A percentile compares a stretch with the other conserved stretches of the same genome.
Conservation (phyloP, 805 yeast species). For the Ogataea wickerhamii region DNA sequence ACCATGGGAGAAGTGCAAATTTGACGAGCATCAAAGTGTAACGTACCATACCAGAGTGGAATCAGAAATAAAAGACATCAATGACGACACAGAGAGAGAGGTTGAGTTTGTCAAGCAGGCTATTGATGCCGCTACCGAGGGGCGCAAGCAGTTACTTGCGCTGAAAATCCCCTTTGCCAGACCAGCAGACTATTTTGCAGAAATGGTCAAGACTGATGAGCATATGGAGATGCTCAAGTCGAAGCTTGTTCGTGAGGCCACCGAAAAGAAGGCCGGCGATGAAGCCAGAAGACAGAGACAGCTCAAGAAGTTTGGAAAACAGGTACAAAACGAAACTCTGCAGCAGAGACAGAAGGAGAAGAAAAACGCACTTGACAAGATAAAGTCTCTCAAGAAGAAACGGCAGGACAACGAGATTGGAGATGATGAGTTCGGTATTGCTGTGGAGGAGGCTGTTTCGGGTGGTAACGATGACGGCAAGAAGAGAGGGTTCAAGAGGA, state of each 20-base stretch:
- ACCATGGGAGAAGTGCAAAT: conserved; percentile 63
- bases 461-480: conserved; percentile 43
- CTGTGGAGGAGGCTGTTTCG: conserved; percentile 86
- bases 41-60: conserved; percentile 59
- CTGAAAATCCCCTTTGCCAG: conserved; percentile 84
- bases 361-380: conserved; percentile 83
- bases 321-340: conserved; percentile 88
- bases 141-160: conserved; percentile 60
- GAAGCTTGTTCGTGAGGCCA: conserved; percentile 71
- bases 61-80: conserved; percentile 73
- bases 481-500: conserved; percentile 50
- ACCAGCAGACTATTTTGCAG: conserved; percentile 96
- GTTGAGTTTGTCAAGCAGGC: conserved; percentile 94
- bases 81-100: conserved; percentile 95
- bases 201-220: conserved; percentile 96
- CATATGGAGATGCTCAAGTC: conserved; percentile 93
- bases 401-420: conserved; percentile 72
- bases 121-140: conserved; percentile 73
- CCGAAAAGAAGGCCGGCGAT: conserved; percentile 82
- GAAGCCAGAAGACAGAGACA: conserved; percentile 94
- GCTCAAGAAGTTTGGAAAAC: conserved; percentile 95
- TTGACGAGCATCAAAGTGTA: conserved; percentile 80
- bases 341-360: conserved; percentile 93
- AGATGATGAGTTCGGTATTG: conserved; percentile 80
- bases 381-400: conserved; percentile 87